Base-by-base conservation (phyloP, 768 basidiomycete species). In the Neoboletus magnificus region DNA sequence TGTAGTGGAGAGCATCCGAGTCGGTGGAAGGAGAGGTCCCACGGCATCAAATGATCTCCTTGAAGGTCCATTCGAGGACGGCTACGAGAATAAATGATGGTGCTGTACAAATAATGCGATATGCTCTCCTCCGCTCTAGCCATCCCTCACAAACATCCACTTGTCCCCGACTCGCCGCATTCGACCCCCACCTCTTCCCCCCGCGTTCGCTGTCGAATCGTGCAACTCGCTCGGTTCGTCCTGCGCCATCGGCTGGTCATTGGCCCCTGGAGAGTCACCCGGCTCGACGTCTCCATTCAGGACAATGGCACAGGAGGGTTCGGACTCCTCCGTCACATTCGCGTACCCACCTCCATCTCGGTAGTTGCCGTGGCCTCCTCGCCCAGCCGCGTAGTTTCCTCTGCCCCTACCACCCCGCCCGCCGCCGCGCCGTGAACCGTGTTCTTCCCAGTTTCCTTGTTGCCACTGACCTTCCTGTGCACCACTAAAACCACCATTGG, bases 141-240 rank as follows among this genome's bases (percentile, higher is more conserved):
- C 57, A 55, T 76, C 77, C 60, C 76, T 80, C 60, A 84, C 82
- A 71, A 87, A 89, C 50, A 84, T 72, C 89, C 87, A 89, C 63
- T 79, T 82, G 70, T 85, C 89, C 40, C 83, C 86, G 22, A 89
- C 74, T 61, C 77, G 81, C 72, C 84, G 82, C 87, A 90, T 90
- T 55, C 79, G 74, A 30, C 82, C 81, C 9, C 80, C 79, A 23
- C 67, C 57, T 32, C 70, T 66, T 27, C 44, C 54, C 4, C 60
- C 64, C n/a, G 27, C 18, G 25, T 50, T 6, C 20, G 52, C 63
- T 37, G 2, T 13, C 23, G 11, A 18, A 11, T 51, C 50, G 32
- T 44, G 10, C 37, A 9, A 7, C 15, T 60, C 46, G 25, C 12
- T 40, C 33, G 45, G n/a, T 37, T 52, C 52, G 35, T 57, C 33